Base-by-base conservation (phyloP, 192 early-diverging fungal genomes). In the Lobosporangium transversale region DNA sequence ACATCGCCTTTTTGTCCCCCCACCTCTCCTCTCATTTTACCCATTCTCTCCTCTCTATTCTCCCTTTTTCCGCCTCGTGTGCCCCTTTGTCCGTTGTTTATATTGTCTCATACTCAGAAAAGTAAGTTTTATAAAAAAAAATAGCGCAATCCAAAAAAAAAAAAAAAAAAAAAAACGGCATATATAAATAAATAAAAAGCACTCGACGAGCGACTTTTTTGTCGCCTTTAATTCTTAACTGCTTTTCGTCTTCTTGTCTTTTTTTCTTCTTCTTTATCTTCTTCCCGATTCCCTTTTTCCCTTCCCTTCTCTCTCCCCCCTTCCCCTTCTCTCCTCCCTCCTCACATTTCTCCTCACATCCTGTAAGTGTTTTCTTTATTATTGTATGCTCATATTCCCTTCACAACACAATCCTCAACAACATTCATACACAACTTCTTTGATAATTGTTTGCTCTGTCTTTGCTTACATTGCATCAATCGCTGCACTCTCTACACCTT, bases 181-280 rank as follows among this genome's bases (percentile, higher is more conserved):
- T 40, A 40, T n/a, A n/a, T n/a, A n/a, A n/a, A n/a, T 49, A 23
- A 49, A 21, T 49, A 40, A 40, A 40, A 40, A 40, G 47, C 47
- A 9, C 47, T 23, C 1, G 47, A 14, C 47, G n/a, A 2, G 10
- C 47, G 5, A 23, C 47, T 20, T n/a, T 9, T 49, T 21, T n/a
- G 23, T 49, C 47, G 47, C 9, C 47, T 20, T 23, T 45, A 31
- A 21, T 21, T 29, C 36, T 4, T 21, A 26, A 42, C 26, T 32
- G 24, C n/a, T 32, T 47, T 45, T 31, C 29, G 11, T 40, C 45
- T 37, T 10, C 54, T 23, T 20, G 30, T 20, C 40, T 44, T 40
- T 6, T 29, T 27, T 45, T 37, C 30, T 21, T 29, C 36, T 4
- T 21, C 42, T 55, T 26, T 32, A 23, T 18, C 23, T 47, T 45